Percentiles rank a stretch among this genome's conserved stretches.
These are phyloP conservation scores for Uncinocarpus reesii DNA, from an alignment of 2,329 filamentous ascomycete species.

Conservation along the genomic window DNA sequence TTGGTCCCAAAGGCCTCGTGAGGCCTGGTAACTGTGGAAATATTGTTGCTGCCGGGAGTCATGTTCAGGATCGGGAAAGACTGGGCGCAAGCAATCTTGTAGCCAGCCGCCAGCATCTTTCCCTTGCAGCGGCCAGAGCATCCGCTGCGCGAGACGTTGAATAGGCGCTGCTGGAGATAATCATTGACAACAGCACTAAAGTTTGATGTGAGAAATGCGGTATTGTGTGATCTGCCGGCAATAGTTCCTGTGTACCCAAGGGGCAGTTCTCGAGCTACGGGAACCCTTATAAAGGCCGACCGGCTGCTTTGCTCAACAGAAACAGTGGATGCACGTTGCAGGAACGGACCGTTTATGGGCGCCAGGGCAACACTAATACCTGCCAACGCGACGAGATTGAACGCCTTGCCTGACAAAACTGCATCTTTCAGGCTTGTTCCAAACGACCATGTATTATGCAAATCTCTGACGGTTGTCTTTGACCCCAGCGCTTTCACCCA, in stretches of 20 bases:
- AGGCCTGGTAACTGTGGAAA: background rate
- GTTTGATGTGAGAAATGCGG: background rate
- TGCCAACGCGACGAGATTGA: background rate
- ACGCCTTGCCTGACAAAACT: background rate
- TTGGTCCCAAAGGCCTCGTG: background rate
- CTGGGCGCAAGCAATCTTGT: background rate
- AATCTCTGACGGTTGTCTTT: background rate
- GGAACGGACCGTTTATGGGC: slow-evolving; percentile 2
- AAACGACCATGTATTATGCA: slow-evolving; percentile 3
- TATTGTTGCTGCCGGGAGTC: background rate
- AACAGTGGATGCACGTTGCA: background rate
- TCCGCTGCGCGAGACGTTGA: background rate
- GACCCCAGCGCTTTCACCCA: background rate
- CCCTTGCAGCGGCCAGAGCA: slow-evolving; percentile 1
- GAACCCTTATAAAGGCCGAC: background rate
- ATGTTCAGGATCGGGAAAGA: background rate
- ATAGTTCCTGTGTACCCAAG: background rate
- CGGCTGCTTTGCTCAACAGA: background rate
- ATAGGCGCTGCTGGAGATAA: background rate
- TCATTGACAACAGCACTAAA: slow-evolving; percentile 1
- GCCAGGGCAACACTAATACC: slow-evolving; percentile 1
- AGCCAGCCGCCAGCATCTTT: background rate
- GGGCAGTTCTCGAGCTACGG: background rate
- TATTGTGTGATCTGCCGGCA: background rate
- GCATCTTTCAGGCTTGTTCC: slow-evolving; percentile 1